Base-by-base conservation (phyloP, 164 flowering plant species). In the Vitis amurensis region DNA sequence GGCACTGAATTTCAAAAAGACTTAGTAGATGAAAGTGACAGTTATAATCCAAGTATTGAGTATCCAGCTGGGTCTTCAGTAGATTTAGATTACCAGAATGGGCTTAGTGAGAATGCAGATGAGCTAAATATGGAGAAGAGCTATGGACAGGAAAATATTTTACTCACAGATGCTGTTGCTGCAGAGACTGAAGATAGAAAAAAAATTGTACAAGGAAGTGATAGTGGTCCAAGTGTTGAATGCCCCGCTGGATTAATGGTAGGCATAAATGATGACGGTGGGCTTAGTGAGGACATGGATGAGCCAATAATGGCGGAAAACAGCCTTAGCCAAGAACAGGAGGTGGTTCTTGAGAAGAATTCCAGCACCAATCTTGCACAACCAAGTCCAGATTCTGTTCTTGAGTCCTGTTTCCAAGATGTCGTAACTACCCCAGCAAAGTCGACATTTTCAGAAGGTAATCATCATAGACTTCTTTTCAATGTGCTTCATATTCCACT, bases 381-480 rank as follows among this genome's bases (percentile, higher is more conserved):
- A 63, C 70, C 50, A 71, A 51, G 8, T 68, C 62, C 64, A 58
- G 64, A 8, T 63, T 55, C 62, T 10, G 67, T 23, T 61, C 67
- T 2, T 53, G 67, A 71, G n/a, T 16, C 64, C 60, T 50, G 16
- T 50, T 55, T 59, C 30, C 50, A 55, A 50, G 68, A 62, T 19
- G 50, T 57, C 50, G 2, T 63, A 15, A 37, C 44, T 9, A 10
- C 49, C 17, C 29, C 29, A 12, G 29, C 61, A 27, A 68, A 66
- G 29, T 17, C 19, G 63, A 59, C 55, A 49, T 30, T 55, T 1
- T n/a, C 68, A 23, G 62, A 77, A 77, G 77, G 80, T 77, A 73
- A 59, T 0, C 11, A 30, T n/a, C 44, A 59, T 16, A 4, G 1
- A 31, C 55, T 44, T 64, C 50, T 71, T 50, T 47, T 16, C 27